phyloP scores from a whole-genome alignment of 306 rosid species.

The Prunus mume region DNA sequence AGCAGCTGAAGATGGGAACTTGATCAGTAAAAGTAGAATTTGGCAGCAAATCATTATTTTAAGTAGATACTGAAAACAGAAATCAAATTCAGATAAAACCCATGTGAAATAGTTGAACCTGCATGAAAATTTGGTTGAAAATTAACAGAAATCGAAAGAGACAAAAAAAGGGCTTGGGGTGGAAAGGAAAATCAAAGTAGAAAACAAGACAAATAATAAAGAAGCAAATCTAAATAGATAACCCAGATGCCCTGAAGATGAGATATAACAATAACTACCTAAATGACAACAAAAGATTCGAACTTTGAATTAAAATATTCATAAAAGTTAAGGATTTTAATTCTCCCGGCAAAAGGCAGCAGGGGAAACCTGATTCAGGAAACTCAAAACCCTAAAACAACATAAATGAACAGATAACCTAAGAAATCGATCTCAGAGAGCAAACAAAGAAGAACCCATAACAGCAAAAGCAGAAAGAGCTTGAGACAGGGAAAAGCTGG shows the following conservation, averaged over 20 bases:
- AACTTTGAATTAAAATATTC: neutral
- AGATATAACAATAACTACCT: neutral
- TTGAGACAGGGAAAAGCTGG: neutral
- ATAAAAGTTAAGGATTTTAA: neutral
- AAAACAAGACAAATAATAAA: neutral
- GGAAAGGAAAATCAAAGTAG: neutral
- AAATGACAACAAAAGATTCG: neutral
- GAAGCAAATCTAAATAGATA: neutral
- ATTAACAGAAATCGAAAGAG: neutral
- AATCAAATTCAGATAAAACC: neutral
- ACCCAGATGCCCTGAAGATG: neutral
- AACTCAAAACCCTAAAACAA: neutral
- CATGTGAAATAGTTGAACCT: neutral
- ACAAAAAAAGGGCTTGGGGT: neutral
- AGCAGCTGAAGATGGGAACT: slow-evolving; percentile 9
- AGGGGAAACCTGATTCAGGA: neutral
- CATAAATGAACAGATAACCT: neutral
- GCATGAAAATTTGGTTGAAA: neutral
- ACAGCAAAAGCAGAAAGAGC: neutral
- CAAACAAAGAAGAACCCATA: neutral
- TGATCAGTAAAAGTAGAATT: neutral
- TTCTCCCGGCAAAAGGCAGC: neutral
- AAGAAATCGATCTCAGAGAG: neutral
- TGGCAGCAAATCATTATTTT: neutral
- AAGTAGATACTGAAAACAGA: neutral